phyloP scores from a whole-genome alignment of 495 filamentous ascomycete species.

The Penicillium herquei region DNA sequence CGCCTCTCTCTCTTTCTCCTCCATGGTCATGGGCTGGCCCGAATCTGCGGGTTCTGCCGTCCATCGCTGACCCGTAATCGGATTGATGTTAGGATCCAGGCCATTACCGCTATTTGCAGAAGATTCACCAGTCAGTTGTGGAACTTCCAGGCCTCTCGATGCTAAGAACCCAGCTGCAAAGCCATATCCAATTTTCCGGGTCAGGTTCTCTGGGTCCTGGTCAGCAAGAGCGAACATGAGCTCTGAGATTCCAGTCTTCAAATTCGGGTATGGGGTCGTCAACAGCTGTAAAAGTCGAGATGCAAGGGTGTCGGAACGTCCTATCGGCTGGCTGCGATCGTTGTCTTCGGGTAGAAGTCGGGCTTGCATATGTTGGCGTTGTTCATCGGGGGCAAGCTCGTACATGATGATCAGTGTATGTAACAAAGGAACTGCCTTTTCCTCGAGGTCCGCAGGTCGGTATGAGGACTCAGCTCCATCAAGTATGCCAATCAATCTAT shows the following conservation, averaged over 20 bases:
- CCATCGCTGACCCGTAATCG: slow-evolving; percentile 83
- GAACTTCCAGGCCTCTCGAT: slow-evolving; percentile 74
- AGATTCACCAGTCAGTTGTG: slow-evolving; percentile 61
- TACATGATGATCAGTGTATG: slow-evolving; percentile 70
- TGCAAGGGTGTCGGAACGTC: slow-evolving; percentile 69
- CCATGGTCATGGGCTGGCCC: slow-evolving; percentile 74
- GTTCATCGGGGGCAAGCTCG: slow-evolving; percentile 64
- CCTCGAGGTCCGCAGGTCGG: slow-evolving; percentile 65
- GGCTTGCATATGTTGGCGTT: slow-evolving; percentile 60
- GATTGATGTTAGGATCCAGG: slow-evolving; percentile 61
- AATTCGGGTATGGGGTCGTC: slow-evolving; percentile 66
- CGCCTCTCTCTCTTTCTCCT: slow-evolving; percentile 90
- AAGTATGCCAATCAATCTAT: slow-evolving; percentile 72
- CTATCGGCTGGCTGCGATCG: slow-evolving; percentile 78
- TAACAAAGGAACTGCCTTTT: slow-evolving; percentile 64
- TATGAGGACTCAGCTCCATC: slow-evolving; percentile 61
- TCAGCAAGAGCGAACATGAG: slow-evolving; percentile 86
- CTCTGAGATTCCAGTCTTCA: slow-evolving; percentile 72
- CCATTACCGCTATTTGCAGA: slow-evolving; percentile 43
- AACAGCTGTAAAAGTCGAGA: slow-evolving; percentile 79
- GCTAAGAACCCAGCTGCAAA: slow-evolving; percentile 88
- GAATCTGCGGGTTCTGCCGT: slow-evolving; percentile 61
- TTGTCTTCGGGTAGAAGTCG: slow-evolving; percentile 73
- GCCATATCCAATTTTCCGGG: slow-evolving; percentile 85
- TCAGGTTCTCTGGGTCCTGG: slow-evolving; percentile 67